Evolutionary conservation across 2,329 filamentous ascomycete species (phyloP), one percentile per base, ranked within the genome.

Genomic region (Neofusicoccum kwambonambiense): DNA sequence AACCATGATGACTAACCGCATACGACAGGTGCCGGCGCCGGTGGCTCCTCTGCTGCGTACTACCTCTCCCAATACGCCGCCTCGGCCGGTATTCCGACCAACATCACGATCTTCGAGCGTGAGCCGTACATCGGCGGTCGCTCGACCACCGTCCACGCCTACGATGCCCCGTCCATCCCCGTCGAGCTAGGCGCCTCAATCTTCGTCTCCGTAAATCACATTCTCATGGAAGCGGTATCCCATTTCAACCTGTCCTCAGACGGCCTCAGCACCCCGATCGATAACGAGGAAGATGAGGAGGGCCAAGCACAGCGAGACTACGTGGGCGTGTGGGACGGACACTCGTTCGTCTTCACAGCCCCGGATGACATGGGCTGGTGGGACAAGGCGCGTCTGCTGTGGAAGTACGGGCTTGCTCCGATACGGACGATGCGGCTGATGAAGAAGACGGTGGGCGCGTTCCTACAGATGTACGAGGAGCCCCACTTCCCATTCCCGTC

Each of bases 121-220:
- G 88, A 87, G 15, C 76, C 81, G 37, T 91, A 88, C 69, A 84
- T 98, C 49, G 95, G 95, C 35, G 95, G 95, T 8, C 90, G 95
- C 31, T 90, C 90, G 7, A 91, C 93, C 35, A 98, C 93, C 0
- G 90, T 97, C 17, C 82, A 93, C 71, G 89, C 88, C 2, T 94
- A 90, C 74, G 84, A 86, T 68, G 84, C 94, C 70, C 81, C 88
- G 1, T 68, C 79, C 0, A 80, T 88, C 44, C 90, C 90, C 1
- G 85, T 97, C 41, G 95, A 99, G 76, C 82, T 98, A 0, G 95
- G 95, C 15, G 95, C 91, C 11, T 94, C 90, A 67, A 97, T 98
- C 70, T 99, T 98, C 74, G 91, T 98, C 50, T 77, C 89, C 56
- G 86, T 90, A 49, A 99, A 98, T 73, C 82, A 87, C 44, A 97